Conservation (phyloP, 2,329 filamentous ascomycete species). For the Atkinsonella texensis region DNA sequence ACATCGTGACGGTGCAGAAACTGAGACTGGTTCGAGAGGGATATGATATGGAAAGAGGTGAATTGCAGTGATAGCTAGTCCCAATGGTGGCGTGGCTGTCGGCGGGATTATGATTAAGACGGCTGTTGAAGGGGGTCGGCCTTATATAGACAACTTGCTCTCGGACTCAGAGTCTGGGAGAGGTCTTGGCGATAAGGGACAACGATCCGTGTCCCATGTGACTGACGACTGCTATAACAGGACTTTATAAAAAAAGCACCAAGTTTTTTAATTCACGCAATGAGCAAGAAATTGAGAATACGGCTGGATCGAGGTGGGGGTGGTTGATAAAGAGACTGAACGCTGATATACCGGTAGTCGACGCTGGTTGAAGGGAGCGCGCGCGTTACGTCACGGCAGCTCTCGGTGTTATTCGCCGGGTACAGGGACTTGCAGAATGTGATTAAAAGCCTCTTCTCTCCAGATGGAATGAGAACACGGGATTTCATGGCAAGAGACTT, state of each 20-base stretch:
- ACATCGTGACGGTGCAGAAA: slow-evolving; percentile 30
- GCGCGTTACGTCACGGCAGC: background rate
- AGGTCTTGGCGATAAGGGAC: background rate
- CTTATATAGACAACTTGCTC: background rate
- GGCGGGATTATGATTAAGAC: no score
- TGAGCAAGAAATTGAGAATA: background rate
- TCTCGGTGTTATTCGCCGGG: background rate
- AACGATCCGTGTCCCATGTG: background rate
- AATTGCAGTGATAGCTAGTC: background rate
- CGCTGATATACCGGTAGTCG: background rate
- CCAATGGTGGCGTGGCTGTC: no score
- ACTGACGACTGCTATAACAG: background rate
- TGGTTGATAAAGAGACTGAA: background rate
- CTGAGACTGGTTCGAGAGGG: background rate
- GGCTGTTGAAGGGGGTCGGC: background rate
- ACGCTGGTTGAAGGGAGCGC: background rate
- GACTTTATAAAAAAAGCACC: background rate
- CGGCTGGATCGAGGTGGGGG: background rate
- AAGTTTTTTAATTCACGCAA: background rate
- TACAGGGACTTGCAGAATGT: background rate
- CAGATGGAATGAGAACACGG: no score
- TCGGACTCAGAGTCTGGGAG: background rate
- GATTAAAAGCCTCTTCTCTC: background rate
- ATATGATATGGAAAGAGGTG: background rate
- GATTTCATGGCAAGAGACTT: background rate